phyloP scores from a whole-genome alignment of 768 basidiomycete genomes.

The Rhodotorula kratochvilovae region DNA sequence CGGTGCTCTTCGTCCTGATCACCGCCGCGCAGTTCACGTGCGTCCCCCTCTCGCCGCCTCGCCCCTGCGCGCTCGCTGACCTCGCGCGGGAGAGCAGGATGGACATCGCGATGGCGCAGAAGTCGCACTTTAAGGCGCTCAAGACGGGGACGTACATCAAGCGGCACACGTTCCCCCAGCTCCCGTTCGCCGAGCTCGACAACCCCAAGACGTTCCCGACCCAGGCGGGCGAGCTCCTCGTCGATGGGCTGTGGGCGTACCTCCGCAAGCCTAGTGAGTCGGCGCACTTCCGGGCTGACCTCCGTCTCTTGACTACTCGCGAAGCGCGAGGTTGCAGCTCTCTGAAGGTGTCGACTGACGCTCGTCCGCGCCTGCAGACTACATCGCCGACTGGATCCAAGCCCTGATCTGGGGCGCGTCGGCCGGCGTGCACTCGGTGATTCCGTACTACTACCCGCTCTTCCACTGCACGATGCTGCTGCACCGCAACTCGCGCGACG shows the following conservation, averaged over 20 bases:
- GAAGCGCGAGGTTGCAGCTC: too few species aligned
- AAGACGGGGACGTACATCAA: constrained; percentile 49
- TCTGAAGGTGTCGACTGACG: too few species aligned
- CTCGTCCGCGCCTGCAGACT: constrained; percentile 55
- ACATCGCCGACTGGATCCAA: constrained; percentile 71
- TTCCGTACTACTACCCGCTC: constrained; percentile 93
- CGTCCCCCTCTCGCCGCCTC: constrained; percentile 43
- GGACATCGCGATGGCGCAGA: constrained; percentile 93
- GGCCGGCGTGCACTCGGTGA: constrained; percentile 46
- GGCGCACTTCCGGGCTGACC: constrained; percentile 40
- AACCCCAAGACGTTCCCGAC: constrained; percentile 92
- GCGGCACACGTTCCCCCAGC: constrained; percentile 89
- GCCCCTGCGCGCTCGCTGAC: background rate
- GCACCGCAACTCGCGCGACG: constrained; percentile 87
- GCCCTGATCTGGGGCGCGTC: constrained; percentile 39
- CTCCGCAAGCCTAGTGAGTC: constrained; percentile 76
- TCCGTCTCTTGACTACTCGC: background rate
- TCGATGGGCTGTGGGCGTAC: constrained; percentile 89
- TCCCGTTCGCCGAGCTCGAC: constrained; percentile 72
- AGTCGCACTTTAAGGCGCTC: constrained; percentile 96
- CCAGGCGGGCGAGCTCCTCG: constrained; percentile 83
- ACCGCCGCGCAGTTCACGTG: constrained; percentile 82
- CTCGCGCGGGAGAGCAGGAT: constrained; percentile 55
- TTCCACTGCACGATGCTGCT: constrained; percentile 92
- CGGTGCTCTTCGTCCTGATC: constrained; percentile 68